Evolutionary conservation across 805 yeast species (phyloP), one percentile per base, ranked within the genome.

Genomic region (Starmerella apicola): DNA sequence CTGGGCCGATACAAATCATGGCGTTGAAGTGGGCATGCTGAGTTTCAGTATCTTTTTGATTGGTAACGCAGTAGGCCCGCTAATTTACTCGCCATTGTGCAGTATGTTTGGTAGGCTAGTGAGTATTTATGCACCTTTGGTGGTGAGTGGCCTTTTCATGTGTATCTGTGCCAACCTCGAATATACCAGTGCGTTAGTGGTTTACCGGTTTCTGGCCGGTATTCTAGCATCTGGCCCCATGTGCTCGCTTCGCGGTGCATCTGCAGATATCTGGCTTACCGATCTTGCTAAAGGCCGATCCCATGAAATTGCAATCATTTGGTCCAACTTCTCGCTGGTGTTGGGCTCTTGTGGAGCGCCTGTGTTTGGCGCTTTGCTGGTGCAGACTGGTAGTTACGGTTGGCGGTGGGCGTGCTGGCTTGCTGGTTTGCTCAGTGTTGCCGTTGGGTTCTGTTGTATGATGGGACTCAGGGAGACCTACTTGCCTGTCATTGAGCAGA

Each of bases 21-120:
- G 81, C 29, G 44, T 52, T 4, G 81, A 74, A 12, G 85, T 77
- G 13, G 79, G 79, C 13, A 70, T 81, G 17, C 66, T 88, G 36
- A 81, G 85, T 42, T 70, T 84, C 13, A 74, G 95, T 0, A 65
- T 85, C 15, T 86, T 72, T 52, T 94, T 88, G 12, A 58, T 85
- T 32, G 97, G 96, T 12, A 85, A 84, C 60, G 95, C 95, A 1
- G 70, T 84, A 1, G 95, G 96, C 20, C 96, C 97, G 3, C 66
- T 84, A 34, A 54, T 83, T 32, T 85, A 88, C 81, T 94, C 91
- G 24, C 94, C 94, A 4, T 57, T 82, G 25, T 76, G 86, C n/a
- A 94, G 83, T 58, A 52, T 80, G 28, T 80, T 69, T 50, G 91
- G 93, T 32, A 63, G 93, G 57, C 70, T 71, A 55, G 59, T 68